Percentiles rank a stretch among this genome's conserved stretches.
Conservation (phyloP, 2,329 filamentous ascomycete genomes). For the Colletotrichum eleusines region DNA sequence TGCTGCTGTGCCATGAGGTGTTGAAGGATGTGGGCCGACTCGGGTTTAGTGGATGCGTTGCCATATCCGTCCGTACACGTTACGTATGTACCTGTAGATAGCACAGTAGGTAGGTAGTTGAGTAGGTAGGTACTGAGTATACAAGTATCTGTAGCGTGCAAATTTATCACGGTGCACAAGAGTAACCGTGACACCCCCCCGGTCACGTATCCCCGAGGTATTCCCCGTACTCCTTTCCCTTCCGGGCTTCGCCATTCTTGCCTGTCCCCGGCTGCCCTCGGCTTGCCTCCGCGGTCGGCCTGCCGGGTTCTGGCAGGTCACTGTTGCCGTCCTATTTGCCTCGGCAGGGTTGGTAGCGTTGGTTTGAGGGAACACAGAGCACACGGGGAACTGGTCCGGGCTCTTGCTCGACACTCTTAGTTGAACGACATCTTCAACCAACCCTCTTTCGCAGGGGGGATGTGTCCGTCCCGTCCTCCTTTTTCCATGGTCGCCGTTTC, state of each 20-base stretch:
- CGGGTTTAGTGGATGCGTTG: not conserved
- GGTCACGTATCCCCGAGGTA: constrained; percentile 18
- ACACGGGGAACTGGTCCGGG: constrained; percentile 37
- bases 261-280: constrained; percentile 6
- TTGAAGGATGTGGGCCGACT: constrained; percentile 37
- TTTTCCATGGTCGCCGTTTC: not conserved
- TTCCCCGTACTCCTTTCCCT: not conserved
- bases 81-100: too few species aligned
- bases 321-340: constrained; percentile 20
- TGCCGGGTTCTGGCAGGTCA: constrained; percentile 17
- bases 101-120: too few species aligned
- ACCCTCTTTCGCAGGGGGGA: constrained; percentile 18
- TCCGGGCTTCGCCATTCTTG: not conserved
- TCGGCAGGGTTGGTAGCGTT: constrained; percentile 19
- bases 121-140: not conserved
- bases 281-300: not conserved
- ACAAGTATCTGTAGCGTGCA: not conserved
- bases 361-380: constrained; percentile 21
- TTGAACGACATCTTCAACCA: constrained; percentile 41
- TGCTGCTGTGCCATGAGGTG: constrained; percentile 27
- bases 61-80: too few species aligned
- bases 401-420: constrained; percentile 30
- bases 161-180: constrained; percentile 26
- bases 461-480: not conserved
- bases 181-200: not conserved